These are phyloP conservation scores for Asterophora parasitica DNA, from an alignment of 768 basidiomycete genomes.

Conservation along the genomic window DNA sequence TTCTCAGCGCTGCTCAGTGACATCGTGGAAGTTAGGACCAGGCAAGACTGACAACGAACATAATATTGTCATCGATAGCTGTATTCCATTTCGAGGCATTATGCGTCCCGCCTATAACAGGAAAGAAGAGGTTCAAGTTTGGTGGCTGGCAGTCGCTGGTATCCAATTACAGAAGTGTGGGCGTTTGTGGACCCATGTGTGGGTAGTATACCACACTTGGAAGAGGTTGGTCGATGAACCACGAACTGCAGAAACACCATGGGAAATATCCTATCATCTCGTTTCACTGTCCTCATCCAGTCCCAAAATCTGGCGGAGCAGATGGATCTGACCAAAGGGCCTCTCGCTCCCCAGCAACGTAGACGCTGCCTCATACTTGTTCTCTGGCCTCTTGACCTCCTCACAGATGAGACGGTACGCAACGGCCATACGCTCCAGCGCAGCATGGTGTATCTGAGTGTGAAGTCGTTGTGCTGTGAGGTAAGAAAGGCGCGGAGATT, in stretches of 20 bases:
- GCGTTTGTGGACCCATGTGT: no score
- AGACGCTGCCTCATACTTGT: conserved; percentile 87
- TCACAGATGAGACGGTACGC: conserved; percentile 75
- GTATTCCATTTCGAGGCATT: no score
- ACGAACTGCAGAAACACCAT: background rate
- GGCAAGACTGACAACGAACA: no score
- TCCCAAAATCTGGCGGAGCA: conserved; percentile 77
- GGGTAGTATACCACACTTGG: background rate
- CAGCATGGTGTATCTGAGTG: conserved; percentile 68
- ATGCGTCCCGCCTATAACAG: no score
- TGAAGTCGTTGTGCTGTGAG: conserved; percentile 67
- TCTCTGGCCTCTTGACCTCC: conserved; percentile 67
- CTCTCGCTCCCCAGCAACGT: conserved; percentile 79
- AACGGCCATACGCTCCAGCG: conserved; percentile 59
- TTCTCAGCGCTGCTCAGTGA: no score
- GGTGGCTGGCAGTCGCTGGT: no score
- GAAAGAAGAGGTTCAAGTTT: no score
- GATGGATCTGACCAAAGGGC: conserved; percentile 74
- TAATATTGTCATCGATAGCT: no score
- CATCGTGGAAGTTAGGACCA: no score
- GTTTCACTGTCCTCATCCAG: conserved; percentile 40
- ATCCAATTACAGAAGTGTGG: no score
- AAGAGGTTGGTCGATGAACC: background rate
- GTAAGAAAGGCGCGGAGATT: conserved; percentile 73
- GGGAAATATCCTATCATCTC: background rate